A percentile compares a stretch with the other conserved stretches of the same genome.
phyloP scores from a whole-genome alignment of 306 rosid genomes.

The Quercus variabilis region DNA sequence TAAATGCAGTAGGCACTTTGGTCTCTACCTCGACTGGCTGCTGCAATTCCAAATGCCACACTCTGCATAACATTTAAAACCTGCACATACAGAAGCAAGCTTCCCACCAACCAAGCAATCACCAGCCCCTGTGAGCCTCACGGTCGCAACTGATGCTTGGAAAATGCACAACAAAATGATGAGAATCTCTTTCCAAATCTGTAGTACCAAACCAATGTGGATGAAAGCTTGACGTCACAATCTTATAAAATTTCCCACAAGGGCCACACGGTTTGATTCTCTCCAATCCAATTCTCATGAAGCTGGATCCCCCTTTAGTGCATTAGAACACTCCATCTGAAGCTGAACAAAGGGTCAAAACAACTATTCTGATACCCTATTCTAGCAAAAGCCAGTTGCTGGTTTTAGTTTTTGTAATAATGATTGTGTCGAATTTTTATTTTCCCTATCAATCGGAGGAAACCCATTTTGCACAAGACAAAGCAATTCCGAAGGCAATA shows the following conservation, averaged over 20 bases:
- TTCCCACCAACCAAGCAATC: no score
- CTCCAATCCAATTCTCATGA: slow-evolving; percentile 26
- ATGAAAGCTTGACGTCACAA: slow-evolving; percentile 33
- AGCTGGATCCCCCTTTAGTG: slow-evolving; percentile 51
- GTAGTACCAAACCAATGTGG: no score
- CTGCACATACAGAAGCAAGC: slow-evolving; percentile 59
- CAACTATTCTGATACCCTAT: slow-evolving; percentile 63
- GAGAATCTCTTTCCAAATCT: no score
- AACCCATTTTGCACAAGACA: slow-evolving; percentile 50
- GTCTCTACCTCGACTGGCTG: slow-evolving; percentile 73
- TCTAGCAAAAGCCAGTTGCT: slow-evolving; percentile 68
- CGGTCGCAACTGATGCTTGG: no score
- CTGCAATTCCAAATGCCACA: slow-evolving; percentile 84
- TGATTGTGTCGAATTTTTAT: slow-evolving; percentile 34
- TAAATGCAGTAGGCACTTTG: slow-evolving; percentile 53
- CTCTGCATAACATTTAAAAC: slow-evolving; percentile 78
- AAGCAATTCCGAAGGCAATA: slow-evolving; percentile 69
- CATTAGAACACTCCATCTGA: slow-evolving; percentile 65
- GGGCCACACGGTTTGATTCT: slow-evolving; percentile 25
- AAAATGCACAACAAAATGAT: no score
- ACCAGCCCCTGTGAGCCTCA: no score
- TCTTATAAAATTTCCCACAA: slow-evolving; percentile 34
- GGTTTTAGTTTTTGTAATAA: slow-evolving; percentile 62
- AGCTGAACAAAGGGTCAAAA: slow-evolving; percentile 63
- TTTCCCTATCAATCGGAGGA: slow-evolving; percentile 36